Conservation (phyloP, 2,329 filamentous ascomycete species). For the Ophiostoma quercus region DNA sequence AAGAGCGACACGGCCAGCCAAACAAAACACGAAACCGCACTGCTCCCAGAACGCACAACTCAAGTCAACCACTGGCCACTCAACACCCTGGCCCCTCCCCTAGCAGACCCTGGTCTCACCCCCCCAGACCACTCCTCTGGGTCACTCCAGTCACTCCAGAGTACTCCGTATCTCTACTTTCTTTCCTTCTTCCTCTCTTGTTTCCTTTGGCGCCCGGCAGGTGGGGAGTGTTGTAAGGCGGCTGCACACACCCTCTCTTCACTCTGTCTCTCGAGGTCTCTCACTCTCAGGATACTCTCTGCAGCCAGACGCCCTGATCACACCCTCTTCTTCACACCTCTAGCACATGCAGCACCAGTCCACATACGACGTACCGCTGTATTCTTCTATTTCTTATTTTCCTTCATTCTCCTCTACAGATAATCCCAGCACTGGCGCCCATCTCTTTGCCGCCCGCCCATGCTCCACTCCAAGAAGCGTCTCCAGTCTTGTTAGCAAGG, state of each 20-base stretch:
- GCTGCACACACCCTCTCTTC: constrained; percentile 14
- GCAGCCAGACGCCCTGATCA: constrained; percentile 13
- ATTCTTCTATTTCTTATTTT: not conserved
- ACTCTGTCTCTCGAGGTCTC: not conserved
- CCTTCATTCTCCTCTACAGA: not conserved
- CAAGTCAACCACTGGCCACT: not conserved
- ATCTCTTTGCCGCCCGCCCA: constrained; percentile 23
- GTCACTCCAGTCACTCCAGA: constrained; percentile 5
- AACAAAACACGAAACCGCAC: constrained; percentile 19
- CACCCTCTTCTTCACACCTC: constrained; percentile 8
- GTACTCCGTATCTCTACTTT: not conserved
- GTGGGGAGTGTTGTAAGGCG: constrained; percentile 18
- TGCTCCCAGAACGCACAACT: constrained; percentile 13
- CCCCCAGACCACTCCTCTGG: constrained; percentile 14
- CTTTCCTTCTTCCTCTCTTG: not conserved
- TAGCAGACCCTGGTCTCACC: constrained; percentile 2
- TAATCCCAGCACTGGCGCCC: not conserved
- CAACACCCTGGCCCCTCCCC: not conserved
- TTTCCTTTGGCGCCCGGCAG: constrained; percentile 12
- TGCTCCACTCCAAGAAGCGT: constrained; percentile 6
- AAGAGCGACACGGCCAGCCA: constrained; percentile 21
- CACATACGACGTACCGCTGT: not conserved
- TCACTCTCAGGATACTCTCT: not conserved
- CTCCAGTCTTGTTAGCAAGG: not conserved
- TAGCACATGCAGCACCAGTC: constrained; percentile 3